Conservation (phyloP, 2,329 filamentous ascomycete species). For the Trichoderma sp. region DNA sequence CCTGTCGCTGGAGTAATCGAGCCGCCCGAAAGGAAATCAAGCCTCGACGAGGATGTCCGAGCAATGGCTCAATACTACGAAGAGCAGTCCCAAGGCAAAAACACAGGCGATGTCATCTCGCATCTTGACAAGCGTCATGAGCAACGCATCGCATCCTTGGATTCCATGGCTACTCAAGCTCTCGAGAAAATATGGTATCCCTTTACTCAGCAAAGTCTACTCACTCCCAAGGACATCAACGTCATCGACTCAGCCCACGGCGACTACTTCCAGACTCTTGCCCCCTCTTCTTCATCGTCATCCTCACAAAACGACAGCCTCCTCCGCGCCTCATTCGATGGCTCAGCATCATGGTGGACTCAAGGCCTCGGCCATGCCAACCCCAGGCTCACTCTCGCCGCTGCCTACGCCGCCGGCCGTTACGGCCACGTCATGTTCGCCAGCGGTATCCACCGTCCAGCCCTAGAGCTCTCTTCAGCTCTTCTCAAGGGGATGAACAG, state of each 20-base stretch:
- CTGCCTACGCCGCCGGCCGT: constrained; percentile 77
- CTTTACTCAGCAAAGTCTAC: constrained; percentile 75
- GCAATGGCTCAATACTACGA: constrained; percentile 67
- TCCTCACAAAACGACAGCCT: constrained; percentile 25
- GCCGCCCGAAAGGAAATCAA: constrained; percentile 55
- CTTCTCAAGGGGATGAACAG: constrained; percentile 64
- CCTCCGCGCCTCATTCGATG: constrained; percentile 68
- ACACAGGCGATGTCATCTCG: constrained; percentile 50
- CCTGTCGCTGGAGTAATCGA: constrained; percentile 57
- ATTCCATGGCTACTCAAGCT: constrained; percentile 63
- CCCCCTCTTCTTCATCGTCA: background rate
- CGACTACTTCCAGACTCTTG: constrained; percentile 70
- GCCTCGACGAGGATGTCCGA: constrained; percentile 51
- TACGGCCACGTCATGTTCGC: constrained; percentile 92
- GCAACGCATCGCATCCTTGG: constrained; percentile 58
- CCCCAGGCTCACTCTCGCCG: constrained; percentile 68
- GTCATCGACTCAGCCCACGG: constrained; percentile 80
- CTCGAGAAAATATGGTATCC: constrained; percentile 77
- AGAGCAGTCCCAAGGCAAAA: constrained; percentile 41
- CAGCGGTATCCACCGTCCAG: constrained; percentile 76
- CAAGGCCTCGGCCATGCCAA: constrained; percentile 83
- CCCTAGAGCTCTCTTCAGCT: constrained; percentile 65
- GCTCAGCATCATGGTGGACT: constrained; percentile 89
- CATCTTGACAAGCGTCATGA: constrained; percentile 56
- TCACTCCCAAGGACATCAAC: constrained; percentile 64